Conservation (phyloP, 805 yeast species). For the Yamadazyma laniorum region DNA sequence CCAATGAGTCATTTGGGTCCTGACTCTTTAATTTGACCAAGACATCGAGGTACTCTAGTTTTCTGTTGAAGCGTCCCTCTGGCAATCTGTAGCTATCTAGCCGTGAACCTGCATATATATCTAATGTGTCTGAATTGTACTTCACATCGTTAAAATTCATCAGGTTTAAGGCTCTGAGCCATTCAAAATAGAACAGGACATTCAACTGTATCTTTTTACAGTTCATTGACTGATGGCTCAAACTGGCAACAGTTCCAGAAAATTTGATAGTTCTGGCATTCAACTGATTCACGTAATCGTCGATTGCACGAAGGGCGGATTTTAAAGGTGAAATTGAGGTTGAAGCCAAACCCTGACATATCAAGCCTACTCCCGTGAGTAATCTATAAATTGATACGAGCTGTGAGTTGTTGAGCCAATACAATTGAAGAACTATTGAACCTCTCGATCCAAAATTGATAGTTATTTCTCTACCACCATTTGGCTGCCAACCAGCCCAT, state of each 20-base stretch:
- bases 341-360: neutral
- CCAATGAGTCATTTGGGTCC: neutral
- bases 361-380: constrained; percentile 2
- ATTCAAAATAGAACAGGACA: neutral
- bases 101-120: too few species aligned
- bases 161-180: neutral
- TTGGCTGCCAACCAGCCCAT: constrained; percentile 1
- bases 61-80: too few species aligned
- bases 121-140: too few species aligned
- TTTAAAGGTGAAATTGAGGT: constrained; percentile 1
- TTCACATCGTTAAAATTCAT: neutral
- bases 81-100: too few species aligned
- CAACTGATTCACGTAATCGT: neutral
- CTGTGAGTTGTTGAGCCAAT: constrained; percentile 3
- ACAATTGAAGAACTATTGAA: neutral
- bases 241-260: neutral
- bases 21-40: neutral
- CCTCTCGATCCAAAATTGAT: neutral
- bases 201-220: neutral
- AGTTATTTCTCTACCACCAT: neutral
- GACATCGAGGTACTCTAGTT: neutral
- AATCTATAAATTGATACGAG: constrained; percentile 3
- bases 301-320: neutral
- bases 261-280: neutral
- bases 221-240: neutral